Base-by-base conservation (phyloP, 2,329 filamentous ascomycete species). In the Penicillium sp. region DNA sequence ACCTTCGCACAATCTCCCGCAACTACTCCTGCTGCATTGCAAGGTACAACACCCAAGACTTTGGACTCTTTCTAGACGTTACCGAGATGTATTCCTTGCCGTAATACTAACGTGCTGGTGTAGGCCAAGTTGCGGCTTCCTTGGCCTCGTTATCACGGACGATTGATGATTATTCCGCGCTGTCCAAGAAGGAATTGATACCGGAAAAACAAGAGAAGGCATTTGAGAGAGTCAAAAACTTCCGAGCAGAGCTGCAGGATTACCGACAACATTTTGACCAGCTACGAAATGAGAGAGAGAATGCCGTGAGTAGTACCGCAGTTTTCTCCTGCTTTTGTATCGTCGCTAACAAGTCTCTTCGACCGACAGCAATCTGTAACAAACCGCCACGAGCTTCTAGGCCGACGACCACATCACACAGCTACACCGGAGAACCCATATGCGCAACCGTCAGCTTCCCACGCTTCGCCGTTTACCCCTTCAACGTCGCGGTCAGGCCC, bases 361-460 rank as follows among this genome's bases (percentile, higher is more conserved):
- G 26, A 15, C 50, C 52, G 29, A 60, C 58, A 85, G 82, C 81
- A 83, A 82, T 81, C 83, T 55, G 84, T 86, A 56, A 86, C 90
- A 69, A 91, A 93, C 74, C 86, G 92, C 53, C 86, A 86, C 65
- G 95, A 98, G 77, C 85, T 99, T 29, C 85, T 98, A 0, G 94
- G 93, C 29, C 85, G 95, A 56, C 85, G 95, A 51, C 92, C 93
- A 1, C 94, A 95, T 68, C 82, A 87, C 72, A 86, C 87, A 45
- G 81, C 88, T n/a, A 91, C 91, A 1, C 94, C 95, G 1, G 95
- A 98, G 77, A 98, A 98, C 72, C 95, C 95, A 0, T 98, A 98
- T 75, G 88, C 92, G 17, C 87, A 91, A 71, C 83, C 81, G 67
- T 81, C 75, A 57, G 81, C 79, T 21, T 73, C 77, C 30, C 73